Base-by-base conservation (phyloP, 2,329 filamentous ascomycete species). In the Clonostachys sp. region DNA sequence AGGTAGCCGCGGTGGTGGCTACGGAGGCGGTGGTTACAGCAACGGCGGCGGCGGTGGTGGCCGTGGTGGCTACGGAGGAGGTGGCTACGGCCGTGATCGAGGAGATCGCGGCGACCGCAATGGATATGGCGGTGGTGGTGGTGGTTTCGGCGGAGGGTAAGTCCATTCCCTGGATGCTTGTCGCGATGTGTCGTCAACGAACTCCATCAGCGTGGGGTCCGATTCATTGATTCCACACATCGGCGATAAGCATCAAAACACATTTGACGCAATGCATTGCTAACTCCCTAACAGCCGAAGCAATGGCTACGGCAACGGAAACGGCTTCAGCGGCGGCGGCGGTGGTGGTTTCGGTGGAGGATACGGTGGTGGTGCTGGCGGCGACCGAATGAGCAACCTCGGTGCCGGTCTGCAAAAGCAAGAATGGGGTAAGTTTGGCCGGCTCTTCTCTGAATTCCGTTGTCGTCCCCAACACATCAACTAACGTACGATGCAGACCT, bases 311-410 rank as follows among this genome's bases (percentile, higher is more conserved):
- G 51, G 56, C 47, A 51, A 55, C 40, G 54, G 55, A 47, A 61
- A 67, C 43, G 61, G 64, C 45, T 58, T 62, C 42, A 48, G 54
- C 41, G 73, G 71, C 34, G 48, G 53, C 44, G 56, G 63, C 24
- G 61, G 62, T 38, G 57, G 62, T 42, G 56, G 59, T 45, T 73
- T 70, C 44, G 69, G 68, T 45, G 57, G 64, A 44, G 62, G 63
- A 47, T 61, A 64, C 35, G 62, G 64, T 46, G 62, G 63, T 46
- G 64, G 65, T 48, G 64, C 65, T 47, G 89, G 90, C 56, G 91
- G 92, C 68, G 94, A 99, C 73, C 85, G 89, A 61, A 99, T 99
- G 94, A 87, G 84, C 58, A 86, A 87, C 67, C 88, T 99, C 53
- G 94, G 94, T 60, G 80, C 90, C 54, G 84, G 86, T 59, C 77